Percentiles rank a stretch among this genome's conserved stretches.
Evolutionary conservation across 371 early-diverging fungal species (phyloP).

Genomic region (Mortierella sp.): DNA sequence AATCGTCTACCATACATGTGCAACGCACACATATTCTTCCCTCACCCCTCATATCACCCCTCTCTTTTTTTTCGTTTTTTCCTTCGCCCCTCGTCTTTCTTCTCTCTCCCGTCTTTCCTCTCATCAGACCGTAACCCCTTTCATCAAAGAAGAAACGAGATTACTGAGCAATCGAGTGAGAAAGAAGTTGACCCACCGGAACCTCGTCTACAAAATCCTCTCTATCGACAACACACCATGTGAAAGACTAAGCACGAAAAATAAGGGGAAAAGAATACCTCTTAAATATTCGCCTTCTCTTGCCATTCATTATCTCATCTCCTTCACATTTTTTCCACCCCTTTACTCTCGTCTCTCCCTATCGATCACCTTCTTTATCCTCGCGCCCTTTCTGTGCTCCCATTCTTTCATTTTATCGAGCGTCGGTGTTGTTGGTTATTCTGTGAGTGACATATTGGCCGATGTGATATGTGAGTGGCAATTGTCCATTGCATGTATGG

Average conservation of each 20-base stretch:
- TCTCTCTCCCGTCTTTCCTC: not conserved
- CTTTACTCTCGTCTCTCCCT: not conserved
- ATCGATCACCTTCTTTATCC: not conserved
- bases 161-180: not conserved
- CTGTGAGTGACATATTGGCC: not conserved
- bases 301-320: not conserved
- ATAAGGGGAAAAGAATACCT: not conserved
- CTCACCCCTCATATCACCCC: not conserved
- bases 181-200: not conserved
- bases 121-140: not conserved
- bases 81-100: not conserved
- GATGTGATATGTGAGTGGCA: not conserved
- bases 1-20: not conserved
- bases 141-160: not conserved
- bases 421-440: not conserved
- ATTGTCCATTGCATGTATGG: too few relatives aligned
- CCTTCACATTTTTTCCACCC: not conserved
- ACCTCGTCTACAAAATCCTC: not conserved
- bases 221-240: not conserved
- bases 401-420: not conserved
- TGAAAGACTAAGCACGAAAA: not conserved
- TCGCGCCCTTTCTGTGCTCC: not conserved
- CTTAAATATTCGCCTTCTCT: not conserved
- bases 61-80: not conserved
- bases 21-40: constrained; percentile 1